A percentile compares a stretch with the other conserved stretches of the same genome.
Evolutionary conservation across 1,284 basidiomycete species (phyloP).

Genomic region (Gymnopus androsaceus): DNA sequence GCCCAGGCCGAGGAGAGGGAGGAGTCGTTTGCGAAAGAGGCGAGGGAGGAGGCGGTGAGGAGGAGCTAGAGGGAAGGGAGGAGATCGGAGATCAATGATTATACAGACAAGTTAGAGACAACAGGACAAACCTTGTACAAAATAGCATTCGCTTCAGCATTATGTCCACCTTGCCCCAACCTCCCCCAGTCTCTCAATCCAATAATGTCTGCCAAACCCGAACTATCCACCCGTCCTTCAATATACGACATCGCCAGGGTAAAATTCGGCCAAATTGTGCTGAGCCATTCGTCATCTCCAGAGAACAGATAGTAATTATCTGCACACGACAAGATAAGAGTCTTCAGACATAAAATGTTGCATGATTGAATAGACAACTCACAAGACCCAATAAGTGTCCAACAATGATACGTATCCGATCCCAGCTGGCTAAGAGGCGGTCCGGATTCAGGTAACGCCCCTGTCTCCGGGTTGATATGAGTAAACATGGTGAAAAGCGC

Average conservation of each 20-base stretch:
- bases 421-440: conserved; percentile 57
- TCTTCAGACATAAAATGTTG: not conserved
- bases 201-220: conserved; percentile 47
- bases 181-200: conserved; percentile 51
- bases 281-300: conserved; percentile 44
- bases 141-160: conserved; percentile 49
- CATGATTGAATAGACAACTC: conserved; percentile 17
- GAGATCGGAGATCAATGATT: not conserved
- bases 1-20: conserved; percentile 34
- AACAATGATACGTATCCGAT: conserved; percentile 49
- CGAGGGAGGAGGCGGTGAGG: conserved; percentile 44
- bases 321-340: conserved; percentile 17
- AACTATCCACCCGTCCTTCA: conserved; percentile 43
- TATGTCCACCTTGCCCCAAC: conserved; percentile 48
- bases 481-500: conserved; percentile 62
- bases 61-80: conserved; percentile 36
- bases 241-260: conserved; percentile 47
- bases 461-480: conserved; percentile 49
- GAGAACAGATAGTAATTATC: conserved; percentile 50
- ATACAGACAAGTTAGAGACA: not conserved
- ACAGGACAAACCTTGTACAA: conserved; percentile 38
- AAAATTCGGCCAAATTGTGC: conserved; percentile 45
- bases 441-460: conserved; percentile 58
- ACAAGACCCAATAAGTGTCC: conserved; percentile 51
- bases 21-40: conserved; percentile 34